A percentile compares a stretch with the other conserved stretches of the same genome.
Conservation (phyloP, 768 basidiomycete genomes). For the Tulasnella calospora region DNA sequence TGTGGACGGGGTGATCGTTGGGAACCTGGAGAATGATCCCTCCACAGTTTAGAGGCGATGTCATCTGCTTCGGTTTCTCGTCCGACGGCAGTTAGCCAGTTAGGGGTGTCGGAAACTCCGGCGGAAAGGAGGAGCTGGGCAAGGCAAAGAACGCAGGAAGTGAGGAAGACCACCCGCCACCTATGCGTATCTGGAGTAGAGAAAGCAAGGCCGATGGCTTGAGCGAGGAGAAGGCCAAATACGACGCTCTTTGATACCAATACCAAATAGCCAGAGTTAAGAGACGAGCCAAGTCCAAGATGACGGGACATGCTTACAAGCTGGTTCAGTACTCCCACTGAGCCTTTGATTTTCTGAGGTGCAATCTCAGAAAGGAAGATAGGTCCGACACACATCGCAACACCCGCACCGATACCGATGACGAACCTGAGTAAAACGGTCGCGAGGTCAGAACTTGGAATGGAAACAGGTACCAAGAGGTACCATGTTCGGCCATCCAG, state of each 20-base stretch:
- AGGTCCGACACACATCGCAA: constrained; percentile 34
- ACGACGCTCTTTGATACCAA: constrained; percentile 47
- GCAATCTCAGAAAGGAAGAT: constrained; percentile 38
- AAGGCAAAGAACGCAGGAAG: constrained; percentile 54
- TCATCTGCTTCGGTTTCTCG: constrained; percentile 47
- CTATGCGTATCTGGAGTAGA: constrained; percentile 52
- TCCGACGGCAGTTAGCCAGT: constrained; percentile 54
- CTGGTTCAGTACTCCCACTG: constrained; percentile 34
- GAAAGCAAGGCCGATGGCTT: constrained; percentile 64
- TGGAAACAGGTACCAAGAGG: background rate
- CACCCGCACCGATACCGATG: constrained; percentile 25
- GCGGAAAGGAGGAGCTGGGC: constrained; percentile 54
- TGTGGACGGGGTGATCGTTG: background rate
- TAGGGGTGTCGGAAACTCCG: constrained; percentile 64
- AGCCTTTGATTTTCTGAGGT: constrained; percentile 35
- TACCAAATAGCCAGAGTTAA: background rate
- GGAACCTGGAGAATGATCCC: background rate
- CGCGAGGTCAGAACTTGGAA: background rate
- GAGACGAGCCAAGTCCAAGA: background rate
- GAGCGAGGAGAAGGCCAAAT: constrained; percentile 80
- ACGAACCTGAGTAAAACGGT: constrained; percentile 4
- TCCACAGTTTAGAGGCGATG: constrained; percentile 33
- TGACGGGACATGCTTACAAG: constrained; percentile 23
- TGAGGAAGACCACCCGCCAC: constrained; percentile 67
- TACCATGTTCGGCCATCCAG: background rate